Evolutionary conservation across 805 yeast species (phyloP), one percentile per base, ranked within the genome.

Genomic region (Barnettozyma californica): DNA sequence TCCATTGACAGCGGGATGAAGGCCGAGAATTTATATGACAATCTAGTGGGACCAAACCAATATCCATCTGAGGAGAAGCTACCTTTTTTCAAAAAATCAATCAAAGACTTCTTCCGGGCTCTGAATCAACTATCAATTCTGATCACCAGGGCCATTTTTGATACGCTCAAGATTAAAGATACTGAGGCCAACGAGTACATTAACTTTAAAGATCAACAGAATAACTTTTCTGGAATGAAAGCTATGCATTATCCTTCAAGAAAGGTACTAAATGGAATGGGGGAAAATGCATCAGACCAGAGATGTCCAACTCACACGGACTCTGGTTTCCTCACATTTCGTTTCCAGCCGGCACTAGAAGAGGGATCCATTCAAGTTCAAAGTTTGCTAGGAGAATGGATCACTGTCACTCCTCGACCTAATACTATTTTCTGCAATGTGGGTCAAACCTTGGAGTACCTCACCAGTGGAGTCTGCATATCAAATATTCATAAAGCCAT

Each of bases 91-190:
- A 58, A 68, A 44, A 66, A 50, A 10, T 49, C 53, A 1, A 54
- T 60, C 7, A 49, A 49, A 5, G 46, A 45, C 13, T 79, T 78
- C 61, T 69, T 80, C 33, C 60, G 52, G 4, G 71, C 69, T 20
- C 73, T 82, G 73, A 70, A 73, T 13, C 53, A 54, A 3, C 68
- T 83, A 23, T 65, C 80, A 19, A 59, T 67, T 5, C 52, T 54
- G 21, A 68, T 83, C 48, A 65, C 77, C 23, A 59, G 62, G 36
- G 68, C 79, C 27, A 76, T 81, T 4, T 73, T 79, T 26, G 84
- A 81, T 56, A 69, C 84, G 5, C 68, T 83, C 33, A 80, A 78
- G 1, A 60, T 83, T 4, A 67, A 72, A 1, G 49, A 64, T 13
- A 63, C 66, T 9, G 54, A n/a, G 66, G 76, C 3, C 63, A 79